Percentiles rank a stretch among this genome's conserved stretches.
phyloP scores from a whole-genome alignment of 2,329 filamentous ascomycete species.

The Diaporthe velutina region DNA sequence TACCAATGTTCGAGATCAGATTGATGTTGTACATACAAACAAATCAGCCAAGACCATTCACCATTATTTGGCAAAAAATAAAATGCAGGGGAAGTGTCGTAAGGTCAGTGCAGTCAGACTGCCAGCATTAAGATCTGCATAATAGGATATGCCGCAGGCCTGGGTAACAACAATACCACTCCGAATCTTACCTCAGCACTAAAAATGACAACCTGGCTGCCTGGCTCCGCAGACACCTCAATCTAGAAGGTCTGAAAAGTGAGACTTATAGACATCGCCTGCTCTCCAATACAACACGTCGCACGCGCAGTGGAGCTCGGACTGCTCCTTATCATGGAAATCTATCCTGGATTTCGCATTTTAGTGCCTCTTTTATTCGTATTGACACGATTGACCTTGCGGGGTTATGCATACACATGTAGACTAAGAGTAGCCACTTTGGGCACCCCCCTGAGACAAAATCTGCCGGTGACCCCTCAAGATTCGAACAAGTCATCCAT shows the following conservation, averaged over 20 bases:
- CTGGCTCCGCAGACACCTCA: background rate
- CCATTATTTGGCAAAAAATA: background rate
- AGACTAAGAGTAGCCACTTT: background rate
- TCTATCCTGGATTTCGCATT: background rate
- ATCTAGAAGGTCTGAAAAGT: background rate
- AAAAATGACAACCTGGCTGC: background rate
- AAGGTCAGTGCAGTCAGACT: background rate
- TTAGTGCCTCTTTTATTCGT: too few species aligned
- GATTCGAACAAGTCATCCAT: background rate
- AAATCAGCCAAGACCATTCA: background rate
- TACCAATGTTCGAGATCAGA: background rate
- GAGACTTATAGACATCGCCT: background rate
- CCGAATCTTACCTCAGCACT: constrained; percentile 5
- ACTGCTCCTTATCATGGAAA: background rate
- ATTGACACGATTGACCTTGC: too few species aligned
- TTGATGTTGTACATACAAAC: background rate
- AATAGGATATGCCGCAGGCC: background rate
- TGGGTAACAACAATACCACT: constrained; percentile 11
- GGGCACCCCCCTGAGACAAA: background rate
- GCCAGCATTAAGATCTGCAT: background rate
- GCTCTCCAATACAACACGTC: background rate
- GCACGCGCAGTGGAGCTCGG: background rate
- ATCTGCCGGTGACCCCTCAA: background rate
- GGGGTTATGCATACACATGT: background rate
- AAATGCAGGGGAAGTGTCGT: background rate